Evolutionary conservation across 2,329 filamentous ascomycete genomes (phyloP), one percentile per base, ranked within the genome.

Genomic region (Fusarium brevicatenulatum): DNA sequence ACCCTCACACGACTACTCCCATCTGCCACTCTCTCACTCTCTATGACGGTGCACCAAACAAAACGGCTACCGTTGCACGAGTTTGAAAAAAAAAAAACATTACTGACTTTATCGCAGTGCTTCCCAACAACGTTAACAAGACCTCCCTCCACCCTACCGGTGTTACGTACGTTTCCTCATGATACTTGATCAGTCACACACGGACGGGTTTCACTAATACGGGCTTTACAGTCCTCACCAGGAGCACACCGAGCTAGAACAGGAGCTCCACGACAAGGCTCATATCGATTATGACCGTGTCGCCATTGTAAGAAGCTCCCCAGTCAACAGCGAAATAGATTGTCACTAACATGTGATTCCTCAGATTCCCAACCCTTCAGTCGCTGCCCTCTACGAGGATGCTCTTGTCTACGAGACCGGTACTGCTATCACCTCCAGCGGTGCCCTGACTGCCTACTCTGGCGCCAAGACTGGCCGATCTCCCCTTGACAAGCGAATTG

Each of bases 231-330:
- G 94, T 85, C 94, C 95, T 74, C 88, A 91, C 81, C 88, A 89
- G 80, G 93, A 97, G 82, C 95, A 98, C 90, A 98, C 96, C 50
- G 96, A 98, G 84, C 91, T 99, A 75, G 88, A 99, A 86, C 95
- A 98, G 86, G 94, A 97, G 84, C 93, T 99, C 71, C 95, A 98
- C 85, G 94, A 98, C 85, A 95, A 92, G 81, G 96, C 96, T 77
- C 95, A 99, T 89, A 99, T 99, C 81, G 96, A 99, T 89, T 99
- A 98, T 83, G 93, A 98, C 85, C 93, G 95, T 81, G 96, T 99
- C 80, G 94, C 96, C 73, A 99, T 99, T 88, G 95, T 97, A 89
- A 83, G 93, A 60, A 49, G 19, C n/a, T 39, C 23, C 28, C 18
- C 21, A 21, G 32, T 30, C 36, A 69, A 58, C 28, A 21, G 32